A percentile compares a stretch with the other conserved stretches of the same genome.
Evolutionary conservation across 768 basidiomycete genomes (phyloP).

Genomic region (Hysterangium stoloniferum): DNA sequence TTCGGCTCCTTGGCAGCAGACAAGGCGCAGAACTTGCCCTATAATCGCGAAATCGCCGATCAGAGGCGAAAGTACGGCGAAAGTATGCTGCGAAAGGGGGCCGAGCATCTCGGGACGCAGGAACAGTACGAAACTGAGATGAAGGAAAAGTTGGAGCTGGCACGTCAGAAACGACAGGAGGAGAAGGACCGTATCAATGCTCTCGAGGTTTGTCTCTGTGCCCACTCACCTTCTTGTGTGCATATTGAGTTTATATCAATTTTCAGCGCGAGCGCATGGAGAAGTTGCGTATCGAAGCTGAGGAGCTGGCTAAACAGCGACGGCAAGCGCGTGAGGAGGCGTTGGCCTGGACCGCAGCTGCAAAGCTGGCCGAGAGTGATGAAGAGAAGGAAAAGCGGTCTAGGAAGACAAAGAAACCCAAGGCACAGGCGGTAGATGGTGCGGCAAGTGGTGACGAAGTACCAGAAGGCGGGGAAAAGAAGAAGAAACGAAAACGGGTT

Average conservation of each 20-base stretch:
- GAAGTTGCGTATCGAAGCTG: conserved; percentile 59
- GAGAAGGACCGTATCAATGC: conserved; percentile 63
- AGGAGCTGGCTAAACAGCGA: conserved; percentile 74
- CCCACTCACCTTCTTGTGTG: not conserved
- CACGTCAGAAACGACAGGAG: conserved; percentile 69
- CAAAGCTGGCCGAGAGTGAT: conserved; percentile 57
- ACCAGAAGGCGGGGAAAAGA: conserved; percentile 39
- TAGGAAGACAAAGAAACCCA: conserved; percentile 42
- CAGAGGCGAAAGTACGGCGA: conserved; percentile 88
- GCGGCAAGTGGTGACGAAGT: conserved; percentile 34
- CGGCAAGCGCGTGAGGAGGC: conserved; percentile 71
- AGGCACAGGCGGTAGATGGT: conserved; percentile 48
- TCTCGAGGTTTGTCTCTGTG: conserved; percentile 47
- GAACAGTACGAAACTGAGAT: conserved; percentile 63
- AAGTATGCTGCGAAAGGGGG: conserved; percentile 71
- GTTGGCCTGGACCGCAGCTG: conserved; percentile 65
- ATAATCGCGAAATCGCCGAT: conserved; percentile 80
- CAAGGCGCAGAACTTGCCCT: conserved; percentile 60
- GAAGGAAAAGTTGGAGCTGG: conserved; percentile 66
- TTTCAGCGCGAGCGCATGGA: conserved; percentile 53
- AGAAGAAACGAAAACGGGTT: conserved; percentile 67
- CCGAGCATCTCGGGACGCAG: conserved; percentile 72
- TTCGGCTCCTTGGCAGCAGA: conserved; percentile 81
- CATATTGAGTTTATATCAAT: conserved; percentile 6
- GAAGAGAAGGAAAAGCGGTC: conserved; percentile 62